phyloP scores from a whole-genome alignment of 805 yeast species.

The Ogataea salicorniae region DNA sequence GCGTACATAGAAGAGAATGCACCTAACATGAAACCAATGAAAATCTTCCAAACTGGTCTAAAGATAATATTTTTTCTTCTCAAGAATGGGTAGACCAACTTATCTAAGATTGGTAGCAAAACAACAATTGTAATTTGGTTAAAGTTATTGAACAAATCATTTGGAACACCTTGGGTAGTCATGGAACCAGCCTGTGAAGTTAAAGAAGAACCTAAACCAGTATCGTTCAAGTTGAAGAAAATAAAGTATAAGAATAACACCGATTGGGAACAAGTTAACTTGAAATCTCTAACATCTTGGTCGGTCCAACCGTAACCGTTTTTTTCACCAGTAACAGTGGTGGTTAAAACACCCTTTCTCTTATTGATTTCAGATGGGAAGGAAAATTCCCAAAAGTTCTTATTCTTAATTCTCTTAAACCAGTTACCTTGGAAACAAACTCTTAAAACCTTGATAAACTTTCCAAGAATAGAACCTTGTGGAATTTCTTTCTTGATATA shows the following conservation, averaged over 20 bases:
- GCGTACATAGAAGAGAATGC: slow-evolving; percentile 44
- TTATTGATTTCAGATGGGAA: slow-evolving; percentile 39
- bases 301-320: slow-evolving; percentile 31
- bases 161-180: slow-evolving; percentile 49
- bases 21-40: slow-evolving; percentile 43
- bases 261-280: slow-evolving; percentile 40
- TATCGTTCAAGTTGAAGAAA: slow-evolving; percentile 37
- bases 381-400: slow-evolving; percentile 46
- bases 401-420: slow-evolving; percentile 35
- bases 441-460: slow-evolving; percentile 35
- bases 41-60: slow-evolving; percentile 40
- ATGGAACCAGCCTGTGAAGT: slow-evolving; percentile 52
- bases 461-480: slow-evolving; percentile 43
- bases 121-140: slow-evolving; percentile 51
- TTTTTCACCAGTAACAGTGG: slow-evolving; percentile 28
- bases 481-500: slow-evolving; percentile 32
- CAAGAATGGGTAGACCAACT: slow-evolving; percentile 41
- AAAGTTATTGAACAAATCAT: slow-evolving; percentile 50
- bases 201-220: slow-evolving; percentile 44
- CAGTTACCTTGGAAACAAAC: slow-evolving; percentile 41
- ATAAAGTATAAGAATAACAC: slow-evolving; percentile 40
- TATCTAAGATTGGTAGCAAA: slow-evolving; percentile 46
- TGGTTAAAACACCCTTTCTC: slow-evolving; percentile 35
- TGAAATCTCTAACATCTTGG: slow-evolving; percentile 43
- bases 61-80: slow-evolving; percentile 39